Conservation (phyloP, 257 asterid genomes). For the Jasminum sambac region DNA sequence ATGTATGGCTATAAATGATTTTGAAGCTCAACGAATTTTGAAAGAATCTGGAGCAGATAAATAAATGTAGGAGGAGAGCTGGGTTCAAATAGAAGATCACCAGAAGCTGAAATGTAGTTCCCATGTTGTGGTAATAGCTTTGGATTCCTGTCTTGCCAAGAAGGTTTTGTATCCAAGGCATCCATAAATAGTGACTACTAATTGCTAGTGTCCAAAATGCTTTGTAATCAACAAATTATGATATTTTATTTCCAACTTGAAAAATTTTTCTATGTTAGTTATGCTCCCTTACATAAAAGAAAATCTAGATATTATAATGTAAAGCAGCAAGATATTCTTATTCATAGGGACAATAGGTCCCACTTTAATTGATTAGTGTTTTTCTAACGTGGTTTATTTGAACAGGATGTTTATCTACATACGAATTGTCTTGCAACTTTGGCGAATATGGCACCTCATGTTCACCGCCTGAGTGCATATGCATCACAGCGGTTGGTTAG, state of each 20-base stretch:
- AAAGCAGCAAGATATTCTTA: neutral
- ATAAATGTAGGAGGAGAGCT: slow-evolving; percentile 1
- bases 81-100: neutral
- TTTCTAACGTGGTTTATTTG: slow-evolving; percentile 29
- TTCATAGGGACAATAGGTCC: neutral
- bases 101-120: neutral
- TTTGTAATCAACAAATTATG: neutral
- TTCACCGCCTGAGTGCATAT: slow-evolving; percentile 79
- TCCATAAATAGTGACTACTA: neutral
- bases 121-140: neutral
- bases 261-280: neutral
- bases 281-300: neutral
- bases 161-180: neutral
- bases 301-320: neutral
- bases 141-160: slow-evolving; percentile 1
- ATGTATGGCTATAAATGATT: too few relatives aligned
- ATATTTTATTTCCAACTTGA: neutral
- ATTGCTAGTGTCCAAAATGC: neutral
- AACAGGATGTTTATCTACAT: slow-evolving; percentile 92
- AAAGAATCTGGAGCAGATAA: too few relatives aligned
- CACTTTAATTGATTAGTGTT: slow-evolving; percentile 1
- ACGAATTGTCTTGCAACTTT: slow-evolving; percentile 89
- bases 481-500: slow-evolving; percentile 96
- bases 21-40: too few relatives aligned
- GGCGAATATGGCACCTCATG: slow-evolving; percentile 96